These are phyloP conservation scores for Oryza glaberrima DNA, from an alignment of 176 grass and related monocot genomes.

Conservation along the genomic window DNA sequence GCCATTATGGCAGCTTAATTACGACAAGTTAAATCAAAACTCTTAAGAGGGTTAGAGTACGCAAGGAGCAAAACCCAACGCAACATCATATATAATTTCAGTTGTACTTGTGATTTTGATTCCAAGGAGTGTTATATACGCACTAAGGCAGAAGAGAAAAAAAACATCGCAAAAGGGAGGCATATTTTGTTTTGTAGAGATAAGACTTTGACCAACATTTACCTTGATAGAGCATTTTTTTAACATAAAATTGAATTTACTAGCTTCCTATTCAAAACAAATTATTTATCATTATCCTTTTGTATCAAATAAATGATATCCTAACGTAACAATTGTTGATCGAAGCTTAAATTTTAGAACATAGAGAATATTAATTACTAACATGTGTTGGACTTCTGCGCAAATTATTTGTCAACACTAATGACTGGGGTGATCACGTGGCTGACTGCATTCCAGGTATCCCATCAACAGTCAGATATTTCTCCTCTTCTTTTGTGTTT, in stretches of 20 bases:
- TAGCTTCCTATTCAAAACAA: too few relatives aligned
- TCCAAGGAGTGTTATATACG: too few relatives aligned
- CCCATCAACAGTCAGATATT: neutral
- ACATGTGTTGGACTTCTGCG: neutral
- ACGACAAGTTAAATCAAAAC: neutral
- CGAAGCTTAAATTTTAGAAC: too few relatives aligned
- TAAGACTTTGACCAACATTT: too few relatives aligned
- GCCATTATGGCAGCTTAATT: neutral
- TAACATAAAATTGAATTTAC: too few relatives aligned
- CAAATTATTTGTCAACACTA: neutral
- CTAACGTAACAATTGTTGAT: too few relatives aligned
- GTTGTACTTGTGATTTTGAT: neutral
- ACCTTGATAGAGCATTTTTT: too few relatives aligned
- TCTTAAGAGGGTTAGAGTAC: neutral
- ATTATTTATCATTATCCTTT: too few relatives aligned
- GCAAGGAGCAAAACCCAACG: too few relatives aligned
- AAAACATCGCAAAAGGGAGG: neutral
- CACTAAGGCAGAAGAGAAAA: neutral
- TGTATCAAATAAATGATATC: too few relatives aligned
- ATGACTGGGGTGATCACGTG: neutral
- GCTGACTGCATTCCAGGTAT: neutral
- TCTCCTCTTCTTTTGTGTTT: neutral
- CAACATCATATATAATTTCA: neutral
- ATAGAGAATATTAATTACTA: neutral
- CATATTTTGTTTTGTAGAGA: too few relatives aligned